Base-by-base conservation (phyloP, 345 rosid genomes). In the Mangifera indica region DNA sequence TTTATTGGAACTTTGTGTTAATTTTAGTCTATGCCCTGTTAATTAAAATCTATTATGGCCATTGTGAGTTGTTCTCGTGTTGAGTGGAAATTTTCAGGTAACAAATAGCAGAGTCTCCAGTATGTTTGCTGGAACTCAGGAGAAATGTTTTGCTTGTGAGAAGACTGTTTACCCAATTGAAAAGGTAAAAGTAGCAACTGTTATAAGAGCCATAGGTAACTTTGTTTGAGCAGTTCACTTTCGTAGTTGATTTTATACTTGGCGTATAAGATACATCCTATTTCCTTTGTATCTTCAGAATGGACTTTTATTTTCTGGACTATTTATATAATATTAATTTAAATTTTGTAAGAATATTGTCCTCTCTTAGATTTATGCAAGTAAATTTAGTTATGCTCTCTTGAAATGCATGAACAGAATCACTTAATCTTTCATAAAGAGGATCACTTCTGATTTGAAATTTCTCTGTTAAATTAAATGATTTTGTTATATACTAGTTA, bases 41-140 rank as follows among this genome's bases (percentile, higher is more conserved):
- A 9, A 29, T 60, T 63, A 2, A 37, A 29, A 34, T 55, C 18
- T 70, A 29, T 32, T 29, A 48, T 51, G 48, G 22, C 49, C 58
- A 4, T 17, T 70, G 8, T 53, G 44, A n/a, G 48, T 69, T 46
- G 58, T 26, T 13, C 71, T 58, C 29, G 24, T 57, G 12, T 44
- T 59, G 26, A 32, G 62, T 37, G 42, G 45, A 56, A 69, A 29
- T 62, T 2, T 55, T 52, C 85, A 84, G 86, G 85, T 80, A 55
- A 75, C 77, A 73, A 89, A 81, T 75, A 90, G 83, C 85, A 88
- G 66, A 79, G 83, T 90, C 79, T 85, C 87, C 13, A 85, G 85
- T 48, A 66, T 83, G 85, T 90, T 90, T 78, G 88, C 89, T 21
- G 96, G 96, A 69, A 90, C 92, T 67, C 96, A 88, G 72, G 96